Evolutionary conservation across 139 green algal species (phyloP), one percentile per base, ranked within the genome.

Genomic region (Chlorella sp.): DNA sequence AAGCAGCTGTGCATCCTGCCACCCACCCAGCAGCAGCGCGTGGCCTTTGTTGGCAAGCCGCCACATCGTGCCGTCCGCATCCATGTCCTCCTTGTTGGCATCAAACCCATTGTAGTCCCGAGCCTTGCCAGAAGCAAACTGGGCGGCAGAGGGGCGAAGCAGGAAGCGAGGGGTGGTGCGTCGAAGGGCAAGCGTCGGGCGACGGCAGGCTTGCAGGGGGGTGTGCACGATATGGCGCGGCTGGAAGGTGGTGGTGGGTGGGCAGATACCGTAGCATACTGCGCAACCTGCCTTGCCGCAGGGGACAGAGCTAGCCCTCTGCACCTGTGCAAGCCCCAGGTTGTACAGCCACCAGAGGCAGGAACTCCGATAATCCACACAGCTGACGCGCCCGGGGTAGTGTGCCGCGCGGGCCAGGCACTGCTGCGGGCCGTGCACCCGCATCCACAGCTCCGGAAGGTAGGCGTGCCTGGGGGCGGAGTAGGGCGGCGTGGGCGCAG

Each of bases 391-490:
- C 72, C 40, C 6, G 16, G 16, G 16, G 16, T 28, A 20, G 16
- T 17, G 9, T 48, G 68, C 68, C 0, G 36, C n/a, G 51, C 75
- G 51, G 0, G 11, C 13, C n/a, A 69, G 34, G 51, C 51, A 68
- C 51, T 69, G 34, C 51, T 69, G 34, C 6, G 75, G 51, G 51
- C 75, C 75, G 75, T 81, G 46, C 75, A 81, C 51, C 4, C 75
- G 75, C 34, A 54, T 3, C 75, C 75, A 81, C 34, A 81, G 75
- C 75, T 81, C 75, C 8, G 75, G 75, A 0, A 81, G 51, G 51
- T 81, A 51, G 2, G 51, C 75, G 54, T 43, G 46, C 75, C 75
- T 48, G 51, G 11, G n/a, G n/a, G n/a, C n/a, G n/a, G n/a, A n/a
- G n/a, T n/a, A n/a, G n/a, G n/a, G n/a, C n/a, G n/a, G n/a, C n/a